A percentile compares a stretch with the other conserved stretches of the same genome.
These are phyloP conservation scores for Lolium multiflorum DNA, from an alignment of 176 grass and related monocot genomes.

Conservation along the genomic window DNA sequence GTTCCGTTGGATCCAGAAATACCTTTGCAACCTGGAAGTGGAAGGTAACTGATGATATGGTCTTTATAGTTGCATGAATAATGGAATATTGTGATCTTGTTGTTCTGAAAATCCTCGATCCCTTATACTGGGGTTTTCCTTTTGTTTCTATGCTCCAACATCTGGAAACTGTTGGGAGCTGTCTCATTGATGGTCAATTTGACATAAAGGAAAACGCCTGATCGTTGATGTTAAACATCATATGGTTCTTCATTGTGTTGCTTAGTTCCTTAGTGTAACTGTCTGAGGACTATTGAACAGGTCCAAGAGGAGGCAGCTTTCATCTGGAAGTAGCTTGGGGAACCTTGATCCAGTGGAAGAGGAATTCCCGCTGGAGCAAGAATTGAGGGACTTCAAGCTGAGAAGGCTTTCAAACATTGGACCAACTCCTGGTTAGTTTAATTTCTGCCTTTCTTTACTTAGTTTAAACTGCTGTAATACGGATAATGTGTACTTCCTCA, in stretches of 20 bases:
- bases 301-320: slow-evolving; percentile 73
- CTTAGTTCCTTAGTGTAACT: slow-evolving; percentile 30
- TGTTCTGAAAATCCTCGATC: background rate
- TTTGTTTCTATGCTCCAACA: slow-evolving; percentile 19
- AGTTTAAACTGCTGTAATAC: background rate
- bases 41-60: slow-evolving; percentile 55
- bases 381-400: slow-evolving; percentile 66
- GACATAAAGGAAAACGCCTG: background rate
- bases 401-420: slow-evolving; percentile 65
- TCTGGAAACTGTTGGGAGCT: slow-evolving; percentile 2
- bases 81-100: slow-evolving; percentile 24
- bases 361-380: slow-evolving; percentile 65
- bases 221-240: slow-evolving; percentile 1
- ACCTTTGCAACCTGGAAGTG: slow-evolving; percentile 53
- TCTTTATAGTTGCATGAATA: slow-evolving; percentile 7
- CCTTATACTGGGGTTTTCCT: background rate
- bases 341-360: slow-evolving; percentile 88
- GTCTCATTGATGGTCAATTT: slow-evolving; percentile 22
- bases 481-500: background rate
- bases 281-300: slow-evolving; percentile 43
- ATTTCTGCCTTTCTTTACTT: slow-evolving; percentile 15
- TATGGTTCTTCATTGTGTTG: background rate
- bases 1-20: slow-evolving; percentile 62
- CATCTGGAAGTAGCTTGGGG: slow-evolving; percentile 64
- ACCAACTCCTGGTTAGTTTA: slow-evolving; percentile 53